Conservation (phyloP, 2,329 filamentous ascomycete genomes). For the Dactylellina haptotyla region DNA sequence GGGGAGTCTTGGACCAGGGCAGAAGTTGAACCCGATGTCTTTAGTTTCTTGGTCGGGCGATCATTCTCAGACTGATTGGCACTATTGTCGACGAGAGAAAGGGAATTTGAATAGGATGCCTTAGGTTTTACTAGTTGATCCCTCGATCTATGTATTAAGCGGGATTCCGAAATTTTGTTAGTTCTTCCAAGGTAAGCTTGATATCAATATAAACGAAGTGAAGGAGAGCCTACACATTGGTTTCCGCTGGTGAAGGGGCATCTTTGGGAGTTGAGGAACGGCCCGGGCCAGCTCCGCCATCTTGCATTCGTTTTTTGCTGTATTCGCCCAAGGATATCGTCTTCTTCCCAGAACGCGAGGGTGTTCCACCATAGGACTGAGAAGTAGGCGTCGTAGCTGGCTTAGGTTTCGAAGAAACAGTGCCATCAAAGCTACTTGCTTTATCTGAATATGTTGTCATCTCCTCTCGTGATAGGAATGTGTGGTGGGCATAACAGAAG, state of each 20-base stretch:
- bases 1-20: constrained; percentile 9
- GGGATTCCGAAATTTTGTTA: too few species aligned
- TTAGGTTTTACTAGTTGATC: constrained; percentile 31
- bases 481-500: constrained; percentile 54
- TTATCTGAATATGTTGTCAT: constrained; percentile 53
- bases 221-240: constrained; percentile 11
- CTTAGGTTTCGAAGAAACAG: constrained; percentile 33
- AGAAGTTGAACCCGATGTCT: constrained; percentile 32
- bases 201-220: not conserved
- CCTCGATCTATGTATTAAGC: constrained; percentile 15
- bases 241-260: constrained; percentile 45
- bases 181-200: too few species aligned
- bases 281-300: constrained; percentile 16
- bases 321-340: constrained; percentile 45
- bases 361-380: not conserved
- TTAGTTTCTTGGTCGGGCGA: constrained; percentile 47
- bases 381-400: constrained; percentile 1
- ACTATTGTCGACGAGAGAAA: constrained; percentile 9
- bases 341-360: constrained; percentile 44
- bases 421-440: constrained; percentile 25
- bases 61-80: constrained; percentile 28
- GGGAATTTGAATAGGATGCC: constrained; percentile 6
- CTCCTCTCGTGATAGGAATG: constrained; percentile 51
- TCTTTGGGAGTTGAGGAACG: constrained; percentile 43
- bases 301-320: constrained; percentile 48